These are phyloP conservation scores for Hirschfeldia incana DNA, from an alignment of 345 rosid genomes.

Conservation along the genomic window DNA sequence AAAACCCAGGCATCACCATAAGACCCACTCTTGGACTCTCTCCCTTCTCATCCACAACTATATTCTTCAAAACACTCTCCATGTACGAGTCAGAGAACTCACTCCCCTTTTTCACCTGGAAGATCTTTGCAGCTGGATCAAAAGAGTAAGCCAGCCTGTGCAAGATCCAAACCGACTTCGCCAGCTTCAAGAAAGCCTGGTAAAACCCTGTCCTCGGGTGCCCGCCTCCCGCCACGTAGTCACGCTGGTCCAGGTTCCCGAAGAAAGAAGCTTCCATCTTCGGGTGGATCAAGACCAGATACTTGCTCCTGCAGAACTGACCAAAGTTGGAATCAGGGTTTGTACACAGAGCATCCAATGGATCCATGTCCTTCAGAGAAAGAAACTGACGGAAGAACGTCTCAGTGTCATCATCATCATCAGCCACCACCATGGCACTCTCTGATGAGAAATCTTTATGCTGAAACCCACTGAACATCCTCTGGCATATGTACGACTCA, in stretches of 20 bases:
- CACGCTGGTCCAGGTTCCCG: constrained; percentile 75
- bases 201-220: constrained; percentile 81
- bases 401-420: constrained; percentile 45
- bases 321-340: constrained; percentile 76
- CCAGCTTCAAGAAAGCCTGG: constrained; percentile 72
- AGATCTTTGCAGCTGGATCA: constrained; percentile 63
- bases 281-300: constrained; percentile 64
- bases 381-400: constrained; percentile 72
- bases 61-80: constrained; percentile 74
- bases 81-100: constrained; percentile 77
- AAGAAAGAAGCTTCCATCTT: constrained; percentile 93
- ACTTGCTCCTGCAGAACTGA: constrained; percentile 71
- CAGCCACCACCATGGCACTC: neutral
- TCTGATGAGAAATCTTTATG: constrained; percentile 55
- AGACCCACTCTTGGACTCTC: constrained; percentile 64
- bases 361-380: constrained; percentile 68
- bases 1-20: constrained; percentile 89
- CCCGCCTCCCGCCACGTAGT: constrained; percentile 68
- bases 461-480: constrained; percentile 81
- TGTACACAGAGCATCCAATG: constrained; percentile 66
- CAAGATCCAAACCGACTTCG: constrained; percentile 77
- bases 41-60: constrained; percentile 54
- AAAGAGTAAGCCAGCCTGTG: constrained; percentile 76
- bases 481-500: constrained; percentile 81
- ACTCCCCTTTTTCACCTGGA: constrained; percentile 66